Evolutionary conservation across 139 green algal species (phyloP).

Genomic region (Volvox reticuliferus): DNA sequence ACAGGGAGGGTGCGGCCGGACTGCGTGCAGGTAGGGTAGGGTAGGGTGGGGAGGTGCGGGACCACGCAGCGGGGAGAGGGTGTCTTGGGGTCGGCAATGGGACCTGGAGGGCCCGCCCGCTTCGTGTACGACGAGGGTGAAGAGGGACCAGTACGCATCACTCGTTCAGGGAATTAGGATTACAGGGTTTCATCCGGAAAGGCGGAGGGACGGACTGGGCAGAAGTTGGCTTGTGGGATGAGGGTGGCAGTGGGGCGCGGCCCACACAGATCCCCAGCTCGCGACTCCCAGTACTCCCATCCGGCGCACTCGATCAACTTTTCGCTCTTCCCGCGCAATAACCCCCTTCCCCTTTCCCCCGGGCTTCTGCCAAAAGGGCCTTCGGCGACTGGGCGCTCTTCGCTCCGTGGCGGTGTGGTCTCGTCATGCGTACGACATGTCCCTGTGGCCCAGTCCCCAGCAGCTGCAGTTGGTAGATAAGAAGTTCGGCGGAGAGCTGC

Average conservation of each 20-base stretch:
- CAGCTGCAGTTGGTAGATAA: slow-evolving; percentile 73
- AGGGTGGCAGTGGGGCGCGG: no score
- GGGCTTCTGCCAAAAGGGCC: slow-evolving; percentile 20
- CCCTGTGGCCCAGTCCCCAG: slow-evolving; percentile 50
- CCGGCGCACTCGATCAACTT: not conserved
- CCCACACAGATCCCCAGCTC: not conserved
- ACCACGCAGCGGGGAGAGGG: not conserved
- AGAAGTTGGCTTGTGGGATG: no score
- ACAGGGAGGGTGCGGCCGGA: slow-evolving; percentile 68
- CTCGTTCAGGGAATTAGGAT: no score
- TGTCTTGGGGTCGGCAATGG: no score
- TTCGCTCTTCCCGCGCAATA: not conserved
- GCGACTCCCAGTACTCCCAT: not conserved
- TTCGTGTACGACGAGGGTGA: no score
- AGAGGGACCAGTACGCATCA: no score
- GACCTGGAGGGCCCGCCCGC: no score
- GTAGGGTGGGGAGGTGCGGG: no score
- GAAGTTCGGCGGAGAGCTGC: slow-evolving; percentile 80
- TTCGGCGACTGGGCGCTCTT: slow-evolving; percentile 50
- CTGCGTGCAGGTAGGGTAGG: slow-evolving; percentile 57
- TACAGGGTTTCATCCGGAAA: no score
- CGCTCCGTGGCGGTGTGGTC: slow-evolving; percentile 31
- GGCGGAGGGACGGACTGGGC: no score
- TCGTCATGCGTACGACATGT: slow-evolving; percentile 53
- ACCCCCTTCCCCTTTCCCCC: not conserved